Base-by-base conservation (phyloP, 164 flowering plant species). In the Cinnamomum micranthum region DNA sequence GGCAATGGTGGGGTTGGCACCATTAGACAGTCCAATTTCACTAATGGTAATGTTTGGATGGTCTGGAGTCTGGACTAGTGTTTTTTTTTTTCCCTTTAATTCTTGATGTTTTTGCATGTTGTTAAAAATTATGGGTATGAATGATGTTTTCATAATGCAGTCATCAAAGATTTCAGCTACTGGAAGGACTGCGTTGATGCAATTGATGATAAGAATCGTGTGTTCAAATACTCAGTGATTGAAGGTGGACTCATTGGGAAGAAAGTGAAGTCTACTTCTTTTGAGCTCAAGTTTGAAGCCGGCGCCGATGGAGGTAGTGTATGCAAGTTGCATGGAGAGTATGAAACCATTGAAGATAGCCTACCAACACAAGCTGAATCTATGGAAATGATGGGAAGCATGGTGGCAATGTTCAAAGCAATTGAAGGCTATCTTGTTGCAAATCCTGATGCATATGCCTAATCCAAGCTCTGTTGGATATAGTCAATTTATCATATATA, bases 231-330 rank as follows among this genome's bases (percentile, higher is more conserved):
- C 52, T 51, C 71, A 6, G 47, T 68, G n/a, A 51, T 74, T 7
- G 76, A 74, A 3, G 76, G 76, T 20, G 71, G 71, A 2, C 65
- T 52, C 2, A 10, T 66, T 17, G 71, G 76, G 9, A 55, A 67
- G 64, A 74, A 68, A 27, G 50, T 74, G 22, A 31, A 74, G 62
- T 51, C 71, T 22, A 31, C 65, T 22, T 22, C 14, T 1, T 50
- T 66, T 35, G 47, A 66, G 24, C 31, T 74, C 19, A 50, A 74
- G 71, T 66, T 74, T 33, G 62, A 66, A 19, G 64, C 6, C 15
- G 27, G 47, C 6, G 2, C 28, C 2, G 66, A 74, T 17, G 76
- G 76, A 2, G 41, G 50, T 0, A 70, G 59, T 50, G 62, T 70
- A 15, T 70, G 59, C 59, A 70, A 70, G 72, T 22, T 47, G 4